These are phyloP conservation scores for Pelargonium myrrhifolium DNA, from an alignment of 441 rosid species.

Conservation along the genomic window DNA sequence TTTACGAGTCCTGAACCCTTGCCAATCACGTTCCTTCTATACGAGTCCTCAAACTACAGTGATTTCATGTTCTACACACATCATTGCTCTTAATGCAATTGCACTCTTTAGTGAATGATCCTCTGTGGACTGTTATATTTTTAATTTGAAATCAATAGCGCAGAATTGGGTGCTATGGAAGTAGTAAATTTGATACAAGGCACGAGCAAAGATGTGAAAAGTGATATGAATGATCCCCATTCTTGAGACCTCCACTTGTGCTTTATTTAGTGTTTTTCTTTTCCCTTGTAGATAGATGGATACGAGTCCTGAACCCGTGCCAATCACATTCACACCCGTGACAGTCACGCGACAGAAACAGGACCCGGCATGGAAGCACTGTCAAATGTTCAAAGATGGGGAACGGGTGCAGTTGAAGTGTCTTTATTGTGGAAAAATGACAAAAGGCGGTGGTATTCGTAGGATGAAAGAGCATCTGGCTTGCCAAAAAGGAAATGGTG, in stretches of 20 bases:
- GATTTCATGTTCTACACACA: no score
- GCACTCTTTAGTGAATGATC: no score
- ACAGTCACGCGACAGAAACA: conserved; percentile 62
- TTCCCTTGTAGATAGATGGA: not conserved
- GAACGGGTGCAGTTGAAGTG: conserved; percentile 65
- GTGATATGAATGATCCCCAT: not conserved
- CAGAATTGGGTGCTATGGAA: not conserved
- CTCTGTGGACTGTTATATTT: not conserved
- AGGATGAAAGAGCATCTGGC: conserved; percentile 96
- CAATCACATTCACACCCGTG: conserved; percentile 35
- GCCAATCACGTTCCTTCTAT: no score
- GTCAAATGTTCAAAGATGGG: conserved; percentile 52
- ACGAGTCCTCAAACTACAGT: no score
- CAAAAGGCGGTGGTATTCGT: conserved; percentile 94
- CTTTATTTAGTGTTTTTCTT: not conserved
- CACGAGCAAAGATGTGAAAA: not conserved
- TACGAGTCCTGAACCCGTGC: conserved; percentile 30
- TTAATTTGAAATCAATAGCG: not conserved
- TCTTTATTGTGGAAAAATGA: conserved; percentile 59
- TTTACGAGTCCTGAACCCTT: no score
- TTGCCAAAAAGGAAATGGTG: conserved; percentile 71
- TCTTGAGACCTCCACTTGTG: not conserved
- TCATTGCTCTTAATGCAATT: no score
- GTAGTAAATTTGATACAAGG: not conserved
- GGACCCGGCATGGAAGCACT: conserved; percentile 86